phyloP scores from a whole-genome alignment of 352 stramenopile species.

The Pythium pyrilobum region DNA sequence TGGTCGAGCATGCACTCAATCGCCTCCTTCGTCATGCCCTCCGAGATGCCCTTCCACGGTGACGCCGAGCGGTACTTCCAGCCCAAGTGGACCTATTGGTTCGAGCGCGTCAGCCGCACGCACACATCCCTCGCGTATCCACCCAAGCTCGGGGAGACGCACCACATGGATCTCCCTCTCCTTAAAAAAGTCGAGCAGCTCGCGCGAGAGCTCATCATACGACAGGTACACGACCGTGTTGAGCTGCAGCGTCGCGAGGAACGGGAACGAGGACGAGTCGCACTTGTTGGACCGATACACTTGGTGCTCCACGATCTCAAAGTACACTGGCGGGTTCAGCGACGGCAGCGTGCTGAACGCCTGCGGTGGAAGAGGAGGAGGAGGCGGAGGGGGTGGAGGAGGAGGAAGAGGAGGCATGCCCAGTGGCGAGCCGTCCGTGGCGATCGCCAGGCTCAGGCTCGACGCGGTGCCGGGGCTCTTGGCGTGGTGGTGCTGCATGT shows the following conservation, averaged over 20 bases:
- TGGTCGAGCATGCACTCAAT: constrained; percentile 83
- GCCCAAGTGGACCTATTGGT: constrained; percentile 52
- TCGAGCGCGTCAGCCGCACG: neutral
- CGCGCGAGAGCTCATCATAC: constrained; percentile 73
- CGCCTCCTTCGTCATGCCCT: constrained; percentile 82
- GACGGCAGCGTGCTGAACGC: constrained; percentile 60
- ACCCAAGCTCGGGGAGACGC: constrained; percentile 1
- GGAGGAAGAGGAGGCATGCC: neutral
- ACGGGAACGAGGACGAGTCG: constrained; percentile 79
- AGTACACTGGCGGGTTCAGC: constrained; percentile 82
- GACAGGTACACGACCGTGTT: constrained; percentile 86
- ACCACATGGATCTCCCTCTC: constrained; percentile 78
- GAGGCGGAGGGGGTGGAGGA: neutral
- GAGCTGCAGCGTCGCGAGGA: constrained; percentile 70
- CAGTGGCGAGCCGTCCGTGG: constrained; percentile 3
- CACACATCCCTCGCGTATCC: neutral
- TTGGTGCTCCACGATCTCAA: constrained; percentile 83
- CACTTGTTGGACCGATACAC: constrained; percentile 87
- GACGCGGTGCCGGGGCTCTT: neutral
- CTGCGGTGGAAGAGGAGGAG: constrained; percentile 16
- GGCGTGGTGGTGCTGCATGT: neutral
- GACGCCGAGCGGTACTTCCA: constrained; percentile 72
- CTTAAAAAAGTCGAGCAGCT: constrained; percentile 76
- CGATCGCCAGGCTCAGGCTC: constrained; percentile 12
- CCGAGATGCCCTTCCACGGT: constrained; percentile 70